Base-by-base conservation (phyloP, 495 filamentous ascomycete genomes). In the Neurospora sp. region DNA sequence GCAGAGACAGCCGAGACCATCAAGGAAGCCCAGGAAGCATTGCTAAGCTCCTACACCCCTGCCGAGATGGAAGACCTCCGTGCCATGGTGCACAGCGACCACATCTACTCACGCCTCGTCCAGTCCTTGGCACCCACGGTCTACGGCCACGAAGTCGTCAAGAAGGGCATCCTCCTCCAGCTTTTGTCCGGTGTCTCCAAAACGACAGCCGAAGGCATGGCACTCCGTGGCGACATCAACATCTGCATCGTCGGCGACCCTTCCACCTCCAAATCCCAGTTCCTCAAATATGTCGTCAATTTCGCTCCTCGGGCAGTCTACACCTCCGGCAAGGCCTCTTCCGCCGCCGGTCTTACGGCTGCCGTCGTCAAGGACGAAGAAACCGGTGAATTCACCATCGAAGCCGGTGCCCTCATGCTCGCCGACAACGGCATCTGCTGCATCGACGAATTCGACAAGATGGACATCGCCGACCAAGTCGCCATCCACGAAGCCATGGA, bases 401-500 rank as follows among this genome's bases (percentile, higher is more conserved):
- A 99, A 83, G 96, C 96, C 7, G 96, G 96, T 84, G 96, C 96
- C 41, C 88, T 99, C 70, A 99, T 99, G 96, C 86, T 99, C 39
- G 96, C 96, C 38, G 95, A 96, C 83, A 97, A 92, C 78, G 96
- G 96, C 74, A 95, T 98, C 80, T 99, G 96, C 82, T 93, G 93
- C 73, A 99, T 99, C 79, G 96, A 99, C 80, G 96, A 99, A 77
- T 99, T 99, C 79, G 96, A 99, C 86, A 99, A 98, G 84, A 99
- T 99, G 96, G 96, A 99, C 78, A 93, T 99, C 70, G 88, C 84
- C 68, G 96, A 99, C 82, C 96, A 99, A 84, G 96, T 99, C 68
- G 96, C 96, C 74, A 98, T 99, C 81, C 96, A 99, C 88, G 96
- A 99, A 88, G 96, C 96, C 71, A 99, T 99, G 96, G 96, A 99